Evolutionary conservation across 2,329 filamentous ascomycete species (phyloP).

Genomic region (Fusarium nodosum): DNA sequence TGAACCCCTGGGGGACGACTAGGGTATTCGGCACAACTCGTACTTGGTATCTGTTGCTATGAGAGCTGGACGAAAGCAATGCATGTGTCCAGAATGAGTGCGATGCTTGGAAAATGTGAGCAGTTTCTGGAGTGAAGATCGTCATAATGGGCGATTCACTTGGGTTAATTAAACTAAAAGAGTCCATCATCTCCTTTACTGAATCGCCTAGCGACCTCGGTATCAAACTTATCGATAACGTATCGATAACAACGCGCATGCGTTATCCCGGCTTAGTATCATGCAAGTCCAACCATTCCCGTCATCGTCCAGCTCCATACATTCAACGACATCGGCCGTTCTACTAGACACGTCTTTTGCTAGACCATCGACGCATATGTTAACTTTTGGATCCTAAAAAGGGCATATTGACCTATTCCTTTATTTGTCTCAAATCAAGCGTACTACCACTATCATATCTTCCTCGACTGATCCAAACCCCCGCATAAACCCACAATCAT

Average conservation of each 20-base stretch:
- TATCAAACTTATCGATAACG: constrained; percentile 45
- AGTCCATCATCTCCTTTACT: background rate
- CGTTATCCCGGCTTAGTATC: constrained; percentile 32
- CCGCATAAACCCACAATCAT: constrained; percentile 44
- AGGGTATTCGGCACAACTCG: constrained; percentile 25
- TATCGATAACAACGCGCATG: constrained; percentile 41
- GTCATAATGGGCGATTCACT: background rate
- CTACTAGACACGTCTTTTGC: constrained; percentile 27
- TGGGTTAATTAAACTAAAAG: constrained; percentile 1
- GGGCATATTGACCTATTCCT: background rate
- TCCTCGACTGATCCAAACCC: background rate
- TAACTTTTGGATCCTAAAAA: constrained; percentile 11
- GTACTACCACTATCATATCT: background rate
- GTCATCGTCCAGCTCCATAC: constrained; percentile 30
- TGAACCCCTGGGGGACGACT: constrained; percentile 31
- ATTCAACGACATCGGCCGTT: constrained; percentile 43
- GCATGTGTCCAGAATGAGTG: background rate
- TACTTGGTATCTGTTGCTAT: constrained; percentile 4
- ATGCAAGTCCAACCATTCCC: constrained; percentile 26
- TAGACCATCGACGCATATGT: constrained; percentile 7
- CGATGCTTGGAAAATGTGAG: background rate
- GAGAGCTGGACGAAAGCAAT: background rate
- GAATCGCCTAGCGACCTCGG: constrained; percentile 7
- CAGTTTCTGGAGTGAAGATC: background rate
- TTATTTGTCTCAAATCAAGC: background rate